phyloP scores from a whole-genome alignment of 805 yeast genomes.

The Wickerhamomyces subpelliculosus region DNA sequence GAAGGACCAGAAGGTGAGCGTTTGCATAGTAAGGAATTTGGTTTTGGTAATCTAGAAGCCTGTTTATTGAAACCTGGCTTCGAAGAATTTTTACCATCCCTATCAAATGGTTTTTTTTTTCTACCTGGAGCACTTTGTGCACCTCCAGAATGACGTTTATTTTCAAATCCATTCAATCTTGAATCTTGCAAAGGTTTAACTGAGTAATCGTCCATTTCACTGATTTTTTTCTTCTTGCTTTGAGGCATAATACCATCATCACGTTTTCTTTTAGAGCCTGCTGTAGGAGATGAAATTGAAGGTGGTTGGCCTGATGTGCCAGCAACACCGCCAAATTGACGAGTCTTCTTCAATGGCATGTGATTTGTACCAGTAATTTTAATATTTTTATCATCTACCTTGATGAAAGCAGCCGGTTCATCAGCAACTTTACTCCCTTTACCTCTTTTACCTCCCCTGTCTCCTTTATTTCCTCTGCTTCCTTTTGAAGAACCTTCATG shows the following conservation, averaged over 20 bases:
- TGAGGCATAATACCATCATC: background rate
- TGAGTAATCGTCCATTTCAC: too few relatives aligned
- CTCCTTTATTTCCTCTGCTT: too few relatives aligned
- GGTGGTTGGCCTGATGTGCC: background rate
- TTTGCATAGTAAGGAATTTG: background rate
- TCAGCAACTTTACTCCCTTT: background rate
- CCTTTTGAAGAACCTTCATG: background rate
- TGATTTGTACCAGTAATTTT: constrained; percentile 1
- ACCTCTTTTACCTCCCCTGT: background rate
- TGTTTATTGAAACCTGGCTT: too few relatives aligned
- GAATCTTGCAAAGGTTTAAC: too few relatives aligned
- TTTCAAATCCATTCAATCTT: too few relatives aligned
- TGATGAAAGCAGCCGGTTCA: background rate
- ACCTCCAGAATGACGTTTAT: too few relatives aligned
- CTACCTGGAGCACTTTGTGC: constrained; percentile 1
- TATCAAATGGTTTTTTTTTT: background rate
- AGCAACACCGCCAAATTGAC: background rate
- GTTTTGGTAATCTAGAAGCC: background rate
- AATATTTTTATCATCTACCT: background rate
- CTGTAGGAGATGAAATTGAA: background rate
- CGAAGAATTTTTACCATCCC: too few relatives aligned
- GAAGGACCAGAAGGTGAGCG: too few relatives aligned
- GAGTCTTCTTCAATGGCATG: background rate
- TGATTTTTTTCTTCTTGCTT: background rate
- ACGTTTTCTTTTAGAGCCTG: background rate